Percentiles rank a stretch among this genome's conserved stretches.
Conservation (phyloP, 2,329 filamentous ascomycete genomes). For the Trichoderma endophyticum region DNA sequence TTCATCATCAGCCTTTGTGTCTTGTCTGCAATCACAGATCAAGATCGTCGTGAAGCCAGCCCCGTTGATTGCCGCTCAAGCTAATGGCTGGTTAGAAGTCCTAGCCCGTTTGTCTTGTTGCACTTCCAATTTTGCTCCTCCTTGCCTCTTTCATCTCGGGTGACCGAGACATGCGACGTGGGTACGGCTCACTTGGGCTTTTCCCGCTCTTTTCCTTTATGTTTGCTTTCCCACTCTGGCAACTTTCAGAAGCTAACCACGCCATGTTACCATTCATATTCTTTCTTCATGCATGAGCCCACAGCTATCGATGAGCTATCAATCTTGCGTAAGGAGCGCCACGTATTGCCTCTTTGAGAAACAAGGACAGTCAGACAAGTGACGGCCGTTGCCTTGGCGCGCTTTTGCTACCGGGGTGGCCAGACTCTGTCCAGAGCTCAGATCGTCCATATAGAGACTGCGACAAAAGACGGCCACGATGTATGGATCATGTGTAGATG, state of each 20-base stretch:
- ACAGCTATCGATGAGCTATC: not conserved
- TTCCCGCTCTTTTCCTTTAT: not conserved
- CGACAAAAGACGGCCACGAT: not conserved
- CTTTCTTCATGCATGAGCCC: not conserved
- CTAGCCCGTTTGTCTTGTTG: not conserved
- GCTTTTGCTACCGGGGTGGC: not conserved
- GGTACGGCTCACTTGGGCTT: not conserved
- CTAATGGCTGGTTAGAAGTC: not conserved
- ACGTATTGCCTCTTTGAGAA: slow-evolving; percentile 10
- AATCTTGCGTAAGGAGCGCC: slow-evolving; percentile 2
- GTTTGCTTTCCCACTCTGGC: not conserved
- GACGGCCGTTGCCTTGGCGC: not conserved
- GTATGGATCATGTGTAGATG: not conserved
- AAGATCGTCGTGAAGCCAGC: not conserved
- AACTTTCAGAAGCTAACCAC: not conserved
- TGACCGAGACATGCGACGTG: not conserved
- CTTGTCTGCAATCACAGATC: not conserved
- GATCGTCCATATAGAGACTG: not conserved
- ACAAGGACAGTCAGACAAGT: slow-evolving; percentile 5
- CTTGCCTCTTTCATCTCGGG: not conserved
- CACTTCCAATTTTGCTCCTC: not conserved
- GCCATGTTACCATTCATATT: not conserved
- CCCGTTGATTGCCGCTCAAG: not conserved
- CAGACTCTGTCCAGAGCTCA: not conserved
- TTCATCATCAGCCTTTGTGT: not conserved